Percentiles rank a stretch among this genome's conserved stretches.
These are phyloP conservation scores for Heterobasidion parviporum DNA, from an alignment of 1,284 basidiomycete species.

Conservation along the genomic window DNA sequence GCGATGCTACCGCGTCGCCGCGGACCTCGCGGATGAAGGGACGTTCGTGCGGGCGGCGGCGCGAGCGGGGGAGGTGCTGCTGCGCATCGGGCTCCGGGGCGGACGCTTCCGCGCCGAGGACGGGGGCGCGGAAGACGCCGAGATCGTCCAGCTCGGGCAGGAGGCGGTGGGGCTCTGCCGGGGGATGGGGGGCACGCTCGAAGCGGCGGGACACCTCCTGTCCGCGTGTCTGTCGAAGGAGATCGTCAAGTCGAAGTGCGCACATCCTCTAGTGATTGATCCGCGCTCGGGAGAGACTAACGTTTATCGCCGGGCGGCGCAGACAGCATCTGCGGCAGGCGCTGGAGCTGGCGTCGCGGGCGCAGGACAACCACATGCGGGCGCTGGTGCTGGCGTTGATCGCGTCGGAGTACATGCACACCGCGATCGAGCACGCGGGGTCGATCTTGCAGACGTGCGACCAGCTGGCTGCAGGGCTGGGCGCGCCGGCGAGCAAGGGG, in stretches of 20 bases:
- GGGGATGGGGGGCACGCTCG: slow-evolving; percentile 47
- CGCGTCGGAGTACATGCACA: slow-evolving; percentile 62
- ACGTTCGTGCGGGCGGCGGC: slow-evolving; percentile 48
- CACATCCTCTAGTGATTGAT: neutral
- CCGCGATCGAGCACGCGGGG: slow-evolving; percentile 56
- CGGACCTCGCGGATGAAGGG: slow-evolving; percentile 34
- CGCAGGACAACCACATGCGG: slow-evolving; percentile 64
- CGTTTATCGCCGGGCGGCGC: slow-evolving; percentile 1
- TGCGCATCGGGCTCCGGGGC: slow-evolving; percentile 40
- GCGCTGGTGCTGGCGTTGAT: slow-evolving; percentile 59
- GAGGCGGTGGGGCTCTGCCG: slow-evolving; percentile 15
- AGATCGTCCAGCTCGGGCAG: slow-evolving; percentile 8
- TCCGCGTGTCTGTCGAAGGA: slow-evolving; percentile 45
- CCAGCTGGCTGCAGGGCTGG: slow-evolving; percentile 61
- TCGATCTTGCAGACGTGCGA: slow-evolving; percentile 57
- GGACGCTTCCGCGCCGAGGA: neutral
- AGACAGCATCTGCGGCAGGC: slow-evolving; percentile 58
- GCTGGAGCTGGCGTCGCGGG: slow-evolving; percentile 42
- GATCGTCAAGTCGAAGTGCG: slow-evolving; percentile 53
- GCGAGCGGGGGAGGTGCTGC: slow-evolving; percentile 47
- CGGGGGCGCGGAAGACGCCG: slow-evolving; percentile 5
- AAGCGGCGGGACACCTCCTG: slow-evolving; percentile 46
- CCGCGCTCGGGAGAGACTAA: slow-evolving; percentile 9
- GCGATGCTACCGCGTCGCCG: slow-evolving; percentile 55
- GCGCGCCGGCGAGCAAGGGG: slow-evolving; percentile 33